Percentiles rank a stretch among this genome's conserved stretches.
These are phyloP conservation scores for Schrenkiella parvula DNA, from an alignment of 345 rosid genomes.

Conservation along the genomic window DNA sequence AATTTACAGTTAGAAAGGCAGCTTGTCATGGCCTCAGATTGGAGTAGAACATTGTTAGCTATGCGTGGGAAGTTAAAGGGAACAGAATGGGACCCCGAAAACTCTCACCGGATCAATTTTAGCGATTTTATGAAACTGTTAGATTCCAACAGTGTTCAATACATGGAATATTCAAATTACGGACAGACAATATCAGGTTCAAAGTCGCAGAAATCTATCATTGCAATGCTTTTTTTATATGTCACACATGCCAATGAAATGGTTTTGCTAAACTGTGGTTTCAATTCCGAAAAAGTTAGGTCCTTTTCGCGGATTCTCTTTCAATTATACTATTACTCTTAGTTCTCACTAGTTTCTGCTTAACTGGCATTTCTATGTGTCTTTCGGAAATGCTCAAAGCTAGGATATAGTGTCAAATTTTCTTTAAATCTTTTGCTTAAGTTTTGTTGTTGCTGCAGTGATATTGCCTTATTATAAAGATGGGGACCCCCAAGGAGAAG, in stretches of 20 bases:
- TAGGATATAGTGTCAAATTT: not conserved
- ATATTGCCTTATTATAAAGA: conserved; percentile 82
- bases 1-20: conserved; percentile 83
- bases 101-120: conserved; percentile 68
- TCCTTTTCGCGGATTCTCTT: too few relatives aligned
- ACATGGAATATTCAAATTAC: conserved; percentile 82
- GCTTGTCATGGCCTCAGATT: conserved; percentile 81
- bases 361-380: not conserved
- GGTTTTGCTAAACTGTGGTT: not conserved
- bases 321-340: not conserved
- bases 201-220: not conserved
- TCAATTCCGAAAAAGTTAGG: not conserved
- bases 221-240: not conserved
- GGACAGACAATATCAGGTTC: conserved; percentile 88
- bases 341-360: not conserved
- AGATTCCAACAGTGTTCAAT: conserved; percentile 79
- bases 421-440: not conserved
- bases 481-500: conserved; percentile 40
- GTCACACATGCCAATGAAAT: not conserved
- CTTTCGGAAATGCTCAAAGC: not conserved
- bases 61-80: conserved; percentile 79
- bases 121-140: conserved; percentile 73
- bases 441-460: conserved; percentile 44
- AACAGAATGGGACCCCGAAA: conserved; percentile 87
- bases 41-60: conserved; percentile 76